A percentile compares a stretch with the other conserved stretches of the same genome.
phyloP scores from a whole-genome alignment of 73 alveolate genomes.

The Paramecium tetraurelia region DNA sequence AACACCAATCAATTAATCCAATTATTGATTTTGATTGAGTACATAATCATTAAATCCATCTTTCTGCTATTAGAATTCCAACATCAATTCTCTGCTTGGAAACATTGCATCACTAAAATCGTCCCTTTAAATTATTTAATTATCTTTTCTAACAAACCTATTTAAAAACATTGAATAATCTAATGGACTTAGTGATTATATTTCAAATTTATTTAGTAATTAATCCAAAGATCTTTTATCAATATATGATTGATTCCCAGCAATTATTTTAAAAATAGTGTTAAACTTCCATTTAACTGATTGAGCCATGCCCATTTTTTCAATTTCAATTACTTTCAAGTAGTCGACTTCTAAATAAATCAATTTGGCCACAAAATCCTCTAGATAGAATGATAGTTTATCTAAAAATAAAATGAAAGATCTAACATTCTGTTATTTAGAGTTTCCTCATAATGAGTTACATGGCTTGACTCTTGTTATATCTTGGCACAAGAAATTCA shows the following conservation, averaged over 20 bases:
- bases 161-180: slow-evolving; percentile 20
- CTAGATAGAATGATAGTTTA: slow-evolving; percentile 25
- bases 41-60: slow-evolving; percentile 42
- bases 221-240: neutral
- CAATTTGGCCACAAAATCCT: slow-evolving; percentile 2
- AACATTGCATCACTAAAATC: slow-evolving; percentile 50
- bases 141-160: slow-evolving; percentile 44
- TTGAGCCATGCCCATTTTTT: neutral
- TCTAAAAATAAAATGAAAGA: neutral
- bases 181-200: neutral
- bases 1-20: neutral
- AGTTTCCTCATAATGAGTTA: neutral
- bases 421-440: neutral
- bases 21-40: slow-evolving; percentile 16
- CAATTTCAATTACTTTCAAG: neutral
- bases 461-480: slow-evolving; percentile 8
- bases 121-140: neutral
- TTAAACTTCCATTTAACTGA: neutral
- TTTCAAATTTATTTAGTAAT: neutral
- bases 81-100: slow-evolving; percentile 7
- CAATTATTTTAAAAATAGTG: neutral
- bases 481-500: slow-evolving; percentile 20
- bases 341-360: neutral
- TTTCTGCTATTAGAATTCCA: neutral
- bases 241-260: neutral